A percentile compares a stretch with the other conserved stretches of the same genome.
Evolutionary conservation across 352 stramenopile genomes (phyloP).

Genomic region (Pythium grandisporangium): DNA sequence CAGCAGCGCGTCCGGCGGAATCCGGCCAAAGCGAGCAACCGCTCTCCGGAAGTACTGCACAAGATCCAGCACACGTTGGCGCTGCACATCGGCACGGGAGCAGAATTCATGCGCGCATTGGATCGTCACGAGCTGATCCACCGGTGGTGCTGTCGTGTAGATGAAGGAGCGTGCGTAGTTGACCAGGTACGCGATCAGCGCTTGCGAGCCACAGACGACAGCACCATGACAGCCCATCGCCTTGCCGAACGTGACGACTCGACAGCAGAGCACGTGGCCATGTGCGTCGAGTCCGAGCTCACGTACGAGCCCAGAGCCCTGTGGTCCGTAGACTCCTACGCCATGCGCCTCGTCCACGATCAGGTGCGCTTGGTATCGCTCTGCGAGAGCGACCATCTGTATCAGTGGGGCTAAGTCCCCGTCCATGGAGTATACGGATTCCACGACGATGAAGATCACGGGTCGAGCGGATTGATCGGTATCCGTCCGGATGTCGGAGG

Average conservation of each 20-base stretch:
- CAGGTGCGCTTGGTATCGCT: constrained; percentile 71
- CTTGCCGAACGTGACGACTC: constrained; percentile 96
- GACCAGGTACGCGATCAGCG: constrained; percentile 91
- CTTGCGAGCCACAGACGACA: constrained; percentile 86
- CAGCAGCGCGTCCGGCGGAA: constrained; percentile 38
- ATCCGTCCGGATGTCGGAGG: background rate
- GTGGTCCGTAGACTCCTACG: constrained; percentile 83
- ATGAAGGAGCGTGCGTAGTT: constrained; percentile 98
- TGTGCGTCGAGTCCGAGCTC: constrained; percentile 70
- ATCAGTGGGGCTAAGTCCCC: constrained; percentile 90
- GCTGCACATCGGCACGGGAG: constrained; percentile 23
- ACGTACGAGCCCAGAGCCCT: constrained; percentile 60
- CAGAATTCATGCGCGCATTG: constrained; percentile 87
- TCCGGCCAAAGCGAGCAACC: constrained; percentile 22
- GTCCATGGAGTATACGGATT: constrained; percentile 99
- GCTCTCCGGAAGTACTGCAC: constrained; percentile 77
- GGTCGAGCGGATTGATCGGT: too few relatives aligned
- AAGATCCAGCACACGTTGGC: constrained; percentile 33
- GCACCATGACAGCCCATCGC: constrained; percentile 94
- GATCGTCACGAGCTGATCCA: constrained; percentile 89
- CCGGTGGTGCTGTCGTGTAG: constrained; percentile 93
- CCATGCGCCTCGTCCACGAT: constrained; percentile 98
- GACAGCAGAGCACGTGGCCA: constrained; percentile 68
- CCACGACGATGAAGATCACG: constrained; percentile 94
- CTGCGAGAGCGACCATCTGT: constrained; percentile 77